Percentiles rank a stretch among this genome's conserved stretches.
Evolutionary conservation across 805 yeast species (phyloP).

Genomic region (Cyberlindnera bimundalis): DNA sequence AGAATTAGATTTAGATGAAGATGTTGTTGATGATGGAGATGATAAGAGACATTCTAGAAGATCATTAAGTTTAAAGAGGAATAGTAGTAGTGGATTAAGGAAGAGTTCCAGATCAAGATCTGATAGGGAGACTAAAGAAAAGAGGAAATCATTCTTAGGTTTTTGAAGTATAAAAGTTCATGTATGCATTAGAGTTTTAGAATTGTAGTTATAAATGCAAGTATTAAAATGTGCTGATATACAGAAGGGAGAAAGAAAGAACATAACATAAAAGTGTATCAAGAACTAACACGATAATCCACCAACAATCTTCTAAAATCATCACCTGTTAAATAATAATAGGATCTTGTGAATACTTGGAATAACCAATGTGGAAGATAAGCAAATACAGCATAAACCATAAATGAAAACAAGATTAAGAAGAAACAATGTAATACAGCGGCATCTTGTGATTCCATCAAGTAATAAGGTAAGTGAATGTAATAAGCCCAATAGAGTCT

Average conservation of each 20-base stretch:
- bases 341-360: constrained; percentile 27
- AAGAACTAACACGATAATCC: constrained; percentile 16
- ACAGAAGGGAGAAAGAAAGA: background rate
- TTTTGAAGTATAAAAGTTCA: constrained; percentile 8
- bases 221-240: background rate
- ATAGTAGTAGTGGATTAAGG: constrained; percentile 9
- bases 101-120: constrained; percentile 15
- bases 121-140: constrained; percentile 5
- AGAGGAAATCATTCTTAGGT: constrained; percentile 21
- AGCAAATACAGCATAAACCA: constrained; percentile 36
- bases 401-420: constrained; percentile 34
- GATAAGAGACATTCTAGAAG: constrained; percentile 14
- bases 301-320: constrained; percentile 25
- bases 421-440: constrained; percentile 37
- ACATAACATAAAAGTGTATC: background rate
- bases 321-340: constrained; percentile 33
- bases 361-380: constrained; percentile 28
- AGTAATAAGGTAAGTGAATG: constrained; percentile 41
- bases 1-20: constrained; percentile 21
- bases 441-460: constrained; percentile 42
- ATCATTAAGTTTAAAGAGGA: constrained; percentile 16
- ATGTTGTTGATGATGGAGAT: constrained; percentile 5
- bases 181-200: background rate
- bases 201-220: no score
- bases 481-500: constrained; percentile 42